Evolutionary conservation across 192 early-diverging fungal genomes (phyloP).

Genomic region (Backusella westeae): DNA sequence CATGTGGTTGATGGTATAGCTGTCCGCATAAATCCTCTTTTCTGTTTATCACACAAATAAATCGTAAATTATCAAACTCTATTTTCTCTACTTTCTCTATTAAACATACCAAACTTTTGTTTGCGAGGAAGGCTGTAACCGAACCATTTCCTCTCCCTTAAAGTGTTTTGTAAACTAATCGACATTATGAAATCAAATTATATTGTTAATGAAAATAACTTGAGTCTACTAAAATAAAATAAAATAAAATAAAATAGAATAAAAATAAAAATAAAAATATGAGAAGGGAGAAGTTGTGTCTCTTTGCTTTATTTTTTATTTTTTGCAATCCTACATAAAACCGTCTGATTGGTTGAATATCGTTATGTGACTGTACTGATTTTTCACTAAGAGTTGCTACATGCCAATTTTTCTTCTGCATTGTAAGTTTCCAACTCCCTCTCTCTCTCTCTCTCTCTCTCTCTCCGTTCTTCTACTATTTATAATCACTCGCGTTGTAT

Average conservation of each 20-base stretch:
- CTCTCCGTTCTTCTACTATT: no score
- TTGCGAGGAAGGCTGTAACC: neutral
- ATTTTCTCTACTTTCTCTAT: neutral
- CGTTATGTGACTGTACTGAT: neutral
- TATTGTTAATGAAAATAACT: neutral
- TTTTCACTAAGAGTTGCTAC: neutral
- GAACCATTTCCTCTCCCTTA: constrained; percentile 7
- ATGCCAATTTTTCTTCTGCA: neutral
- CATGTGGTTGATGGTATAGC: constrained; percentile 32
- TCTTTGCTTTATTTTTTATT: neutral
- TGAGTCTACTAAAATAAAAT: neutral
- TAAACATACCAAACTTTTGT: neutral
- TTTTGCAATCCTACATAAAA: neutral
- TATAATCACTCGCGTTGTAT: no score
- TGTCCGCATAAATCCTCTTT: constrained; percentile 14
- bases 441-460: no score
- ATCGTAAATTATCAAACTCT: neutral
- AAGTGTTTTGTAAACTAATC: constrained; percentile 5
- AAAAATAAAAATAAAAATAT: neutral
- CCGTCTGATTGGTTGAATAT: no score
- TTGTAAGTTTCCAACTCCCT: no score
- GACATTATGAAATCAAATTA: constrained; percentile 2
- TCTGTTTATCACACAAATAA: constrained; percentile 4
- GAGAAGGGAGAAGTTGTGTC: neutral
- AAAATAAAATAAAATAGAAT: neutral